phyloP scores from a whole-genome alignment of 2,329 filamentous ascomycete genomes.

The Seiridium cupressi region DNA sequence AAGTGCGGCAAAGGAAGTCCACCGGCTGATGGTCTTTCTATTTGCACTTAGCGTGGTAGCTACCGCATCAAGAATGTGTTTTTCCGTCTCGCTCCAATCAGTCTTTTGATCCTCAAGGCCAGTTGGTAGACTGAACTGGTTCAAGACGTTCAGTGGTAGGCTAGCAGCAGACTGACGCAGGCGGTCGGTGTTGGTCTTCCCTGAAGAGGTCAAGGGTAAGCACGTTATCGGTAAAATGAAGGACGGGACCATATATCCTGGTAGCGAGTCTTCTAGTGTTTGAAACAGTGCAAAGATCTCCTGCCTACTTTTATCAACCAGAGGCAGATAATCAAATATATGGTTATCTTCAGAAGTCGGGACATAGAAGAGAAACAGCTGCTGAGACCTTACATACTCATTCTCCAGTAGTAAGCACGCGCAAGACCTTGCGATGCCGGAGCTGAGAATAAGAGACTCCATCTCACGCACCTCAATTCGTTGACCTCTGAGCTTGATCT shows the following conservation, averaged over 20 bases:
- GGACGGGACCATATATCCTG: constrained; percentile 77
- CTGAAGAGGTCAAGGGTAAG: constrained; percentile 71
- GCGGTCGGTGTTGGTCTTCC: constrained; percentile 65
- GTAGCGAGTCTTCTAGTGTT: constrained; percentile 54
- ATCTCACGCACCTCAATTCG: constrained; percentile 79
- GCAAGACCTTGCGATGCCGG: constrained; percentile 55
- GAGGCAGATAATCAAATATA: constrained; percentile 34
- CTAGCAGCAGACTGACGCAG: constrained; percentile 48
- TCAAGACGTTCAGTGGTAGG: constrained; percentile 46
- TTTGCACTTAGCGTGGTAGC: constrained; percentile 46
- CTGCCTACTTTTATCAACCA: constrained; percentile 26
- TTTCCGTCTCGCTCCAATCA: constrained; percentile 56
- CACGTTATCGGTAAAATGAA: constrained; percentile 67
- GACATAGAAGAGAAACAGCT: constrained; percentile 70
- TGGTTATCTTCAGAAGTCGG: constrained; percentile 26
- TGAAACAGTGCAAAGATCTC: constrained; percentile 49
- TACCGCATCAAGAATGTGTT: constrained; percentile 52
- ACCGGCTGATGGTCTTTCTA: constrained; percentile 49
- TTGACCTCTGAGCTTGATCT: constrained; percentile 80
- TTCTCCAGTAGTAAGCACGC: constrained; percentile 57
- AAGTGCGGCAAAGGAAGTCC: constrained; percentile 73
- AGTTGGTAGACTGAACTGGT: constrained; percentile 23
- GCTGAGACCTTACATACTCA: constrained; percentile 37
- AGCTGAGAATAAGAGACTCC: constrained; percentile 57
- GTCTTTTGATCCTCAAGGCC: constrained; percentile 28